These are phyloP conservation scores for Tulasnella sp. DNA, from an alignment of 768 basidiomycete genomes.

Conservation along the genomic window DNA sequence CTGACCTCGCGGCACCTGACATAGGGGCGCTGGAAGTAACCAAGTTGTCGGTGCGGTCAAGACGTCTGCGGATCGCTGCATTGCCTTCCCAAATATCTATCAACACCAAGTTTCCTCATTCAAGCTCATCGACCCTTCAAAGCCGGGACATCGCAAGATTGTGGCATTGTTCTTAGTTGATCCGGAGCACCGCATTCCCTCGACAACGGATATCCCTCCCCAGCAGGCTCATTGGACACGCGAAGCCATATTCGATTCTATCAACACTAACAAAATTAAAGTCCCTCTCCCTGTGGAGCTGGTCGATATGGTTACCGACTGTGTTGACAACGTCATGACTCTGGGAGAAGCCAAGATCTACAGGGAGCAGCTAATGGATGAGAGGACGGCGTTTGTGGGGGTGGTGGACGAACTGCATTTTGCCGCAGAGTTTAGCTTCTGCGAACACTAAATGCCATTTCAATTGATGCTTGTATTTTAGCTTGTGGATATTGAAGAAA, in stretches of 20 bases:
- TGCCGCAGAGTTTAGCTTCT: conserved; percentile 4
- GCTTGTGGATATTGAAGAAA: not conserved
- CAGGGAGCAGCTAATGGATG: conserved; percentile 12
- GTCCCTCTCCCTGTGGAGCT: conserved; percentile 1
- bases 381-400: not conserved
- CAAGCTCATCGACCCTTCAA: not conserved
- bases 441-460: conserved; percentile 3
- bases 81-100: conserved; percentile 21
- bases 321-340: conserved; percentile 5
- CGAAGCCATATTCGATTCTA: not conserved
- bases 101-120: conserved; percentile 19
- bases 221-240: not conserved
- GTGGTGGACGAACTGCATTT: conserved; percentile 4
- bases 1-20: not conserved
- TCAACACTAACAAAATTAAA: not conserved
- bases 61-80: conserved; percentile 11
- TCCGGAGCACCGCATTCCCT: not conserved
- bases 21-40: not conserved
- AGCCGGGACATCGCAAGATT: conserved; percentile 21
- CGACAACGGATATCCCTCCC: conserved; percentile 8
- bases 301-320: not conserved
- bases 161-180: conserved; percentile 10
- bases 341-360: conserved; percentile 8
- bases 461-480: not conserved
- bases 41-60: conserved; percentile 4